Conservation (phyloP, 163 green algal species). For the Picocystis sp. region DNA sequence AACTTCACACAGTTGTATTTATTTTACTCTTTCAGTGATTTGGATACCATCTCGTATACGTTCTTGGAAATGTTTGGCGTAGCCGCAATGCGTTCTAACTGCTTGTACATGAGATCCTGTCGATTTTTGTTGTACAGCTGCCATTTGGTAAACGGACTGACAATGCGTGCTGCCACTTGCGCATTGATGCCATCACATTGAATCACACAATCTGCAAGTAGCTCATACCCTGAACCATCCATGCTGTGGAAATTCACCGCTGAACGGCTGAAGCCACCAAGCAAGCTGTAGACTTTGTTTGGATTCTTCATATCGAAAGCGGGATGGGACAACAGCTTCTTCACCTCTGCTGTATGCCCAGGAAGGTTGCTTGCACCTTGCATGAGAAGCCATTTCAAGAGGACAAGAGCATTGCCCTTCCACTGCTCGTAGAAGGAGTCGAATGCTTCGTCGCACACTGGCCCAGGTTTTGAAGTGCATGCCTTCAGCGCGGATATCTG, state of each 20-base stretch:
- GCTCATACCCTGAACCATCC: conserved; percentile 84
- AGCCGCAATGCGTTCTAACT: conserved; percentile 64
- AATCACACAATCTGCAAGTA: conserved; percentile 73
- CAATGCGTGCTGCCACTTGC: conserved; percentile 49
- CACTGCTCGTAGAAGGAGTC: conserved; percentile 78
- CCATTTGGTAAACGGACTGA: conserved; percentile 66
- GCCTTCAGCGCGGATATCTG: conserved; percentile 60
- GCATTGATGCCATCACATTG: conserved; percentile 82
- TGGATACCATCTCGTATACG: conserved; percentile 86
- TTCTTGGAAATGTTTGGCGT: conserved; percentile 66
- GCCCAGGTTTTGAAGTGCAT: conserved; percentile 13
- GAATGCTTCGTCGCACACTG: conserved; percentile 45
- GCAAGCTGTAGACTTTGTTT: conserved; percentile 78
- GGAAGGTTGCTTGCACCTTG: conserved; percentile 45
- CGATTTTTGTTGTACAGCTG: conserved; percentile 60
- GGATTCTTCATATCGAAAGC: conserved; percentile 85
- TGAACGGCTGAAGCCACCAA: conserved; percentile 53
- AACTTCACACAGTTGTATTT: too few relatives aligned
- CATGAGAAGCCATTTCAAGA: conserved; percentile 83
- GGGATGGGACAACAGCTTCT: conserved; percentile 51
- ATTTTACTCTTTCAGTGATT: conserved; percentile 33
- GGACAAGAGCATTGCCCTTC: conserved; percentile 71
- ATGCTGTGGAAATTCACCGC: conserved; percentile 83
- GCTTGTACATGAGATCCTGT: conserved; percentile 61
- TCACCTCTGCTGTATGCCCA: conserved; percentile 60